Evolutionary conservation across 306 rosid species (phyloP), one percentile per base, ranked within the genome.

Genomic region (Casuarina equisetifolia): DNA sequence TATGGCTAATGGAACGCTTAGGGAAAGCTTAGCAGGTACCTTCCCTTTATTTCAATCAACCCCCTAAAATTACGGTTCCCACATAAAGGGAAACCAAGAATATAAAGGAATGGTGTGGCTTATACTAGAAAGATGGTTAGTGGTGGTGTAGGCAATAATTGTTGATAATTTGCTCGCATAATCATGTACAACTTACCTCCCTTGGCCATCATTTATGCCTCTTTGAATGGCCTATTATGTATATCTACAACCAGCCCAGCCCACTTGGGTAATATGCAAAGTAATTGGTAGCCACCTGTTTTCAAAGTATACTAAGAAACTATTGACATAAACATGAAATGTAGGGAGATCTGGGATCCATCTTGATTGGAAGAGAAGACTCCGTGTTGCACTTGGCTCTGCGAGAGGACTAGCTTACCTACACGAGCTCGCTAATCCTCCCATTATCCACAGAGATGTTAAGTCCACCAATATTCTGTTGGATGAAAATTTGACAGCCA

Each of bases 341-440:
- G 74, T 82, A 95, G 97, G 97, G 71, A 92, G 76, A 80, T 89
- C 91, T 59, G 96, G 88, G 39, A 86, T 87, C 84, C 79, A 81
- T 78, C 97, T 92, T 42, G 98, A 95, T 73, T 95, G 98, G 98
- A 95, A 95, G 86, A 91, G 97, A 83, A 89, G 98, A 76, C 95
- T 95, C 40, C 94, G 97, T 6, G 57, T 92, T 49, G 93, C 98
- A 49, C 97, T 95, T 64, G 98, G 98, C 74, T 95, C 97, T 3
- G 97, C 97, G 0, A 87, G 98, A 89, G 98, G 98, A 81, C 90
- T 95, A n/a, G 86, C 97, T 61, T 95, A 95, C 80, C 85, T 92
- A 10, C 98, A 95, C 50, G 98, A 95, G 79, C 98, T 92, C 70
- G 98, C 98, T 46, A 89, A 91, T 77, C 98, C 98, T 81, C 97